Conservation (phyloP, 225 moss, liverwort and hornwort genomes). For the Marchantia paleacea region DNA sequence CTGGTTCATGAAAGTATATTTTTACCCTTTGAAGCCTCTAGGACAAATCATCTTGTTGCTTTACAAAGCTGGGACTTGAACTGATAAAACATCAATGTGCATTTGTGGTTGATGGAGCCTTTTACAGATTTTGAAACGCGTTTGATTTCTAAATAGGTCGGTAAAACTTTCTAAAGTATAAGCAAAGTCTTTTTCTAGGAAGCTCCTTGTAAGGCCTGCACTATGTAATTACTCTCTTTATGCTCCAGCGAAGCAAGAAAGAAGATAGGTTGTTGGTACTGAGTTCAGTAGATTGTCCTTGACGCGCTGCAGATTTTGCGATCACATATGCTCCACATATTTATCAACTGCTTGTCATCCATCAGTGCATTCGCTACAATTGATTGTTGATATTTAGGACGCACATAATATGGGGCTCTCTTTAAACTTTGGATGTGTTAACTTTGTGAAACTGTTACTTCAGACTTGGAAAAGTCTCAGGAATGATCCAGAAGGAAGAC, state of each 20-base stretch:
- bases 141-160: not conserved
- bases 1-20: slow-evolving; percentile 55
- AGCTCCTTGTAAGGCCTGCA: not conserved
- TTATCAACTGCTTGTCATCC: too few relatives aligned
- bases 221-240: not conserved
- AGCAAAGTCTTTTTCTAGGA: not conserved
- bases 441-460: not conserved
- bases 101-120: not conserved
- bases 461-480: slow-evolving; percentile 70
- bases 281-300: not conserved
- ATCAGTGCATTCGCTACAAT: too few relatives aligned
- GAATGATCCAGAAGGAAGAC: slow-evolving; percentile 62
- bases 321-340: not conserved
- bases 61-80: not conserved
- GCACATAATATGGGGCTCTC: too few relatives aligned
- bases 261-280: not conserved
- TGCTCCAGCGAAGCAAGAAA: not conserved
- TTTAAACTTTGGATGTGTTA: too few relatives aligned
- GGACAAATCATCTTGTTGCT: not conserved
- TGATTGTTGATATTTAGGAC: too few relatives aligned
- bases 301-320: not conserved
- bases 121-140: not conserved
- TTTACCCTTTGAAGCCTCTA: not conserved
- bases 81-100: not conserved
- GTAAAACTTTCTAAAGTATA: not conserved